phyloP scores from a whole-genome alignment of 1,284 basidiomycete genomes.

The Fistulina hepatica region DNA sequence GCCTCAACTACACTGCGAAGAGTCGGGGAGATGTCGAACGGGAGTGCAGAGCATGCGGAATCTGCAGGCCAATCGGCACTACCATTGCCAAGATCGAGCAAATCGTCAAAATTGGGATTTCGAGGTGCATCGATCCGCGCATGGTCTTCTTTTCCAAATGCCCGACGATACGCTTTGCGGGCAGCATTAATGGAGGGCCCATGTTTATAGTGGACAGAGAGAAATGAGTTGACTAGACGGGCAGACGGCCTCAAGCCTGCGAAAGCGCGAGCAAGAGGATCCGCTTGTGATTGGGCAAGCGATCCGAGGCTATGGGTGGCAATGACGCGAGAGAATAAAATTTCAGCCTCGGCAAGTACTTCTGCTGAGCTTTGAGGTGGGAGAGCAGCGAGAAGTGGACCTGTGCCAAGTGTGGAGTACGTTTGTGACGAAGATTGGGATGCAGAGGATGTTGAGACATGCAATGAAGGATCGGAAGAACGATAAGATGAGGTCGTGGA shows the following conservation, averaged over 20 bases:
- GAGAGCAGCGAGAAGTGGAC: no score
- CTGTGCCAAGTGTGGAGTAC: no score
- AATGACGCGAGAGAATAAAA: slow-evolving; percentile 59
- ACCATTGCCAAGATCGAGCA: slow-evolving; percentile 37
- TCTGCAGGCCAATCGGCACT: slow-evolving; percentile 32
- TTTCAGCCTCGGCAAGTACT: slow-evolving; percentile 59
- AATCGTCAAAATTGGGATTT: no score
- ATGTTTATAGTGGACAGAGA: slow-evolving; percentile 71
- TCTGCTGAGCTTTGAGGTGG: slow-evolving; percentile 71
- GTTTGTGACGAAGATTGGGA: no score
- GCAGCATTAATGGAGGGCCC: no score
- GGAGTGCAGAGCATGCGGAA: slow-evolving; percentile 37
- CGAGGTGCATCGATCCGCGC: no score
- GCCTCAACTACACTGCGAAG: slow-evolving; percentile 52
- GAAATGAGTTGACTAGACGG: slow-evolving; percentile 70
- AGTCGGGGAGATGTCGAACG: slow-evolving; percentile 32
- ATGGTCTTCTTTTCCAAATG: no score
- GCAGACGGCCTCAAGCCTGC: slow-evolving; percentile 47
- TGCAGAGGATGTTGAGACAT: no score
- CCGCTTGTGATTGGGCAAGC: neutral
- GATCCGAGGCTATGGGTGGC: slow-evolving; percentile 6
- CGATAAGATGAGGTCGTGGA: no score
- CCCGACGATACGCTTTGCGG: no score
- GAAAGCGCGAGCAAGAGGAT: slow-evolving; percentile 32
- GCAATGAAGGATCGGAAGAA: no score